These are phyloP conservation scores for Amylocarpus encephaloides DNA, from an alignment of 2,329 filamentous ascomycete genomes.

Conservation along the genomic window DNA sequence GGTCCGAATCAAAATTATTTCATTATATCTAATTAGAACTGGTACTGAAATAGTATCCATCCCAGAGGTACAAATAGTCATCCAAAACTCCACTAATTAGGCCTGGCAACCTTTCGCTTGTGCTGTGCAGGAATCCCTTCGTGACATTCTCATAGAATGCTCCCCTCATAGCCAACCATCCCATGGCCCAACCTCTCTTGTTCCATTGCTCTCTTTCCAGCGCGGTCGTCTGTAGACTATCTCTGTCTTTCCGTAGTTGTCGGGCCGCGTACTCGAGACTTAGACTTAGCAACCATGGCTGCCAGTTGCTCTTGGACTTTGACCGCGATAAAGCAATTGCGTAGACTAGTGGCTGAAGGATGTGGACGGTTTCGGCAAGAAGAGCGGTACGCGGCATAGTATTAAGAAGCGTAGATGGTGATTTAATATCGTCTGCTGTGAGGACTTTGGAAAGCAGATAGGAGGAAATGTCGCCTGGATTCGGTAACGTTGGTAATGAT, in stretches of 20 bases:
- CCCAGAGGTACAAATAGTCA: constrained; percentile 97
- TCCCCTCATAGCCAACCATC: constrained; percentile 96
- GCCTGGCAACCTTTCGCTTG: constrained; percentile 39
- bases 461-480: constrained; percentile 71
- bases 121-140: constrained; percentile 61
- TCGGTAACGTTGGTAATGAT: constrained; percentile 75
- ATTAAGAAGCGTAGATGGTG: constrained; percentile 80
- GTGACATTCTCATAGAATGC: constrained; percentile 93
- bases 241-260: constrained; percentile 65
- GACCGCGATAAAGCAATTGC: constrained; percentile 68
- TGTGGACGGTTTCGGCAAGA: constrained; percentile 84
- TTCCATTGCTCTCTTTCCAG: constrained; percentile 86
- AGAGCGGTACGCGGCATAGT: constrained; percentile 67
- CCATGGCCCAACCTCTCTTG: constrained; percentile 82
- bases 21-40: constrained; percentile 24
- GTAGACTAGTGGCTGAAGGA: constrained; percentile 81
- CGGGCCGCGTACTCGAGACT: constrained; percentile 81
- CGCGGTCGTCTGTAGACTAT: constrained; percentile 61
- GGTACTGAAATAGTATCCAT: constrained; percentile 80
- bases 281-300: constrained; percentile 83
- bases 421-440: constrained; percentile 94
- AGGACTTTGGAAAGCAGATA: constrained; percentile 88
- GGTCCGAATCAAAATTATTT: not conserved
- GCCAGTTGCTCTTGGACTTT: constrained; percentile 73
- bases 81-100: constrained; percentile 82